Evolutionary conservation across 345 rosid species (phyloP).

Genomic region (Psidium friedrichsthalianum): DNA sequence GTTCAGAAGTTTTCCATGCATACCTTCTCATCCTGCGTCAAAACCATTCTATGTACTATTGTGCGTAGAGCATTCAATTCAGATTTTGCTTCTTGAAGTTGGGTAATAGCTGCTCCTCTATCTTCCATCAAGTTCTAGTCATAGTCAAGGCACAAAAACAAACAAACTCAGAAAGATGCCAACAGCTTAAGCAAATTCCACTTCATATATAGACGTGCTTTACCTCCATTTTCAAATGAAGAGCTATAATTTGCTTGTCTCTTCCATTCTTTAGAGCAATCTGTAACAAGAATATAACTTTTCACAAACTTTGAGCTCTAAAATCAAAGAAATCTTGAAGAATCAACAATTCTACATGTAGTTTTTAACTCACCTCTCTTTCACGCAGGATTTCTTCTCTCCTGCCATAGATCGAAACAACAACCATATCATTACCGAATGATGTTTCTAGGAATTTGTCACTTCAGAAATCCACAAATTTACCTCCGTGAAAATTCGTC

Average conservation of each 20-base stretch:
- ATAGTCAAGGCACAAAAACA: neutral
- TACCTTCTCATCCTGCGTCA: slow-evolving; percentile 65
- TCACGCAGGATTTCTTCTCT: neutral
- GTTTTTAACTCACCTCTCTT: neutral
- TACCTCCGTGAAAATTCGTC: neutral
- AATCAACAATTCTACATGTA: neutral
- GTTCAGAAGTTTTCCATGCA: neutral
- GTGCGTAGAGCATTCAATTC: neutral
- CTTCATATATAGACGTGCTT: neutral
- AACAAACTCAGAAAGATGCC: neutral
- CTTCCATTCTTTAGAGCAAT: neutral
- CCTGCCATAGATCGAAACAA: neutral
- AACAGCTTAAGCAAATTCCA: neutral
- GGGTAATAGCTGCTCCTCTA: neutral
- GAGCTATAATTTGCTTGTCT: neutral
- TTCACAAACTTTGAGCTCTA: neutral
- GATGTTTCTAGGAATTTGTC: neutral
- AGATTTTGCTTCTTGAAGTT: neutral
- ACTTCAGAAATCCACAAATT: neutral
- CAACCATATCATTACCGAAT: neutral
- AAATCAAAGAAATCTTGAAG: neutral
- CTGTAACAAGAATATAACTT: neutral
- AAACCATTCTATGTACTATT: slow-evolving; percentile 43
- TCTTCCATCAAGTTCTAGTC: neutral
- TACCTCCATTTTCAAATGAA: neutral